A percentile compares a stretch with the other conserved stretches of the same genome.
phyloP scores from a whole-genome alignment of 116 monocot genomes.

The Cymodocea nodosa region DNA sequence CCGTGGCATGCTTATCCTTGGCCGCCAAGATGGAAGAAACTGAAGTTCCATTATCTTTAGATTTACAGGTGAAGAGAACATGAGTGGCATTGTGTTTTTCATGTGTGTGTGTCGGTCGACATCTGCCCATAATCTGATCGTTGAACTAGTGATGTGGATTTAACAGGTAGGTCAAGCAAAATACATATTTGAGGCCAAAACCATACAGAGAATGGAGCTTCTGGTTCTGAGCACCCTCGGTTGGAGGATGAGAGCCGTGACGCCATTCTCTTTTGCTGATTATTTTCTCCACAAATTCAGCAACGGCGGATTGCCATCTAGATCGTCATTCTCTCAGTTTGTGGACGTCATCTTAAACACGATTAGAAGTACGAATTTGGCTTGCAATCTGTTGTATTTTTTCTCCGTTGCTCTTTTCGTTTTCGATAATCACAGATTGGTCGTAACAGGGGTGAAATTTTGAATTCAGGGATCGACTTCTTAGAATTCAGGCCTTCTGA shows the following conservation, averaged over 20 bases:
- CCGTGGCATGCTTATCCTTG: constrained; percentile 58
- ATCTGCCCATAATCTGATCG: neutral
- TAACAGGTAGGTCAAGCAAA: constrained; percentile 45
- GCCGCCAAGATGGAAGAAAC: constrained; percentile 67
- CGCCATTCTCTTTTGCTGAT: constrained; percentile 75
- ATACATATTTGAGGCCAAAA: constrained; percentile 59
- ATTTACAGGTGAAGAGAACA: constrained; percentile 43
- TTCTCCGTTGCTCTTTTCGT: too few relatives aligned
- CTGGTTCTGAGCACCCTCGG: constrained; percentile 60
- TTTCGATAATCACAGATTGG: too few relatives aligned
- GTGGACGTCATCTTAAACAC: constrained; percentile 51
- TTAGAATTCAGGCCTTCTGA: constrained; percentile 61
- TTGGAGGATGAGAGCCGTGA: constrained; percentile 82
- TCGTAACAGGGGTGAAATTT: neutral
- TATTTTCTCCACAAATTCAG: constrained; percentile 63
- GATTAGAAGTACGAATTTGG: constrained; percentile 28
- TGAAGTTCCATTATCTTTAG: constrained; percentile 38
- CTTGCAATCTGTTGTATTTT: neutral
- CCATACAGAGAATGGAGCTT: constrained; percentile 89
- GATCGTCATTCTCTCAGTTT: constrained; percentile 16
- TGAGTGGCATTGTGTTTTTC: neutral
- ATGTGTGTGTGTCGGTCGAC: neutral
- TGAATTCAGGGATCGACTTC: constrained; percentile 38
- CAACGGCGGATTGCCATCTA: constrained; percentile 14
- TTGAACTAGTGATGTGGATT: constrained; percentile 2